Evolutionary conservation across 768 basidiomycete genomes (phyloP).

Genomic region (Pisolithus tinctorius): DNA sequence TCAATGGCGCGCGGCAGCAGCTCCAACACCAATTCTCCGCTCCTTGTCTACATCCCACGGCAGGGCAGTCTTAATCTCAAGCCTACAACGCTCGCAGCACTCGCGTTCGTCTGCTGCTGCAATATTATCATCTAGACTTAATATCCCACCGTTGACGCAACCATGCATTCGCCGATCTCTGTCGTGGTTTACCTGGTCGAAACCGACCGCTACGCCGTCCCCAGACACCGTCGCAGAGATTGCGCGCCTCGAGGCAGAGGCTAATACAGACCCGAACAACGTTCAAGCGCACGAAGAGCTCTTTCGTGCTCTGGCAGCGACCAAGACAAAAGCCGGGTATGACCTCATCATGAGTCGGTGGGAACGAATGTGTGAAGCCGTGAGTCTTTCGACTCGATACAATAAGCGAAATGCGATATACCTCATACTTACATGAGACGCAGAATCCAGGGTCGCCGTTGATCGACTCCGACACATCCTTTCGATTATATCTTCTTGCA

Average conservation of each 20-base stretch:
- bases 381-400: constrained; percentile 33
- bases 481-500: constrained; percentile 67
- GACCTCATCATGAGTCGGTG: constrained; percentile 71
- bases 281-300: constrained; percentile 62
- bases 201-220: constrained; percentile 41
- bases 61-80: constrained; percentile 10
- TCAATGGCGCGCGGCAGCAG: constrained; percentile 10
- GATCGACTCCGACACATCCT: constrained; percentile 62
- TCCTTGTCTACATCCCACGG: constrained; percentile 12
- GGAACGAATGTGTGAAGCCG: constrained; percentile 81
- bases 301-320: constrained; percentile 59
- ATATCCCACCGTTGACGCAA: constrained; percentile 29
- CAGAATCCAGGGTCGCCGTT: constrained; percentile 68
- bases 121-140: constrained; percentile 30
- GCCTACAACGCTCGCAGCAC: background rate
- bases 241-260: constrained; percentile 70
- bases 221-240: constrained; percentile 64
- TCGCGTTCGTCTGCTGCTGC: background rate
- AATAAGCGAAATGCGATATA: constrained; percentile 1
- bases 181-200: constrained; percentile 31
- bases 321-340: constrained; percentile 60
- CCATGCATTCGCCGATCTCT: constrained; percentile 17
- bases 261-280: constrained; percentile 67
- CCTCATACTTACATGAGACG: constrained; percentile 4
- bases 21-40: constrained; percentile 3